Conservation (phyloP, 2,329 filamentous ascomycete species). For the Pestalotiopsis sp. region DNA sequence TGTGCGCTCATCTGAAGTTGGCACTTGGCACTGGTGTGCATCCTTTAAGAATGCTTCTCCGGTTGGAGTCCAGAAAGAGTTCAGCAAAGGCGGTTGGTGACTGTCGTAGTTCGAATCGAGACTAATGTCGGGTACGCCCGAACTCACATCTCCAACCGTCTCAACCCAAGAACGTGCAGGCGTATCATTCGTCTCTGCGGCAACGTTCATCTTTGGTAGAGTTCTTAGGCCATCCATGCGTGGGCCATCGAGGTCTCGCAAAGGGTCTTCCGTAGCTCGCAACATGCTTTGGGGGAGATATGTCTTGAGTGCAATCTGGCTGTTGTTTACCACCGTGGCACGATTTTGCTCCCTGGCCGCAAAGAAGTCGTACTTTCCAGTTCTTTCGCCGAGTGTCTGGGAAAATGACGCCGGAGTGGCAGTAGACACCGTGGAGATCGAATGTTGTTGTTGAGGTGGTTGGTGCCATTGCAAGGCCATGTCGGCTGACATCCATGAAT, state of each 20-base stretch:
- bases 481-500: neutral
- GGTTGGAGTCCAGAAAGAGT: conserved; percentile 24
- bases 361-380: conserved; percentile 40
- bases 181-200: no score
- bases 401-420: conserved; percentile 20
- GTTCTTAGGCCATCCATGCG: no score
- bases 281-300: no score
- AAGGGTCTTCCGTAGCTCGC: no score
- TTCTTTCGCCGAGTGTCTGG: conserved; percentile 33
- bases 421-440: conserved; percentile 21
- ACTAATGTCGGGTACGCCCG: neutral
- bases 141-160: neutral
- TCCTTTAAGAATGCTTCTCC: conserved; percentile 34
- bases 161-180: no score
- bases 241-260: no score
- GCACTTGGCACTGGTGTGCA: conserved; percentile 15
- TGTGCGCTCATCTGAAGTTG: conserved; percentile 2
- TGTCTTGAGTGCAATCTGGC: neutral
- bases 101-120: neutral
- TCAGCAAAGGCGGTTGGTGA: neutral
- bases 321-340: conserved; percentile 11
- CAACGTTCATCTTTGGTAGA: no score
- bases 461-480: neutral
- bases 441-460: conserved; percentile 12
- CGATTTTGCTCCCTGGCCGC: conserved; percentile 39